Evolutionary conservation across 306 rosid genomes (phyloP).

Genomic region (Abrus precatorius): DNA sequence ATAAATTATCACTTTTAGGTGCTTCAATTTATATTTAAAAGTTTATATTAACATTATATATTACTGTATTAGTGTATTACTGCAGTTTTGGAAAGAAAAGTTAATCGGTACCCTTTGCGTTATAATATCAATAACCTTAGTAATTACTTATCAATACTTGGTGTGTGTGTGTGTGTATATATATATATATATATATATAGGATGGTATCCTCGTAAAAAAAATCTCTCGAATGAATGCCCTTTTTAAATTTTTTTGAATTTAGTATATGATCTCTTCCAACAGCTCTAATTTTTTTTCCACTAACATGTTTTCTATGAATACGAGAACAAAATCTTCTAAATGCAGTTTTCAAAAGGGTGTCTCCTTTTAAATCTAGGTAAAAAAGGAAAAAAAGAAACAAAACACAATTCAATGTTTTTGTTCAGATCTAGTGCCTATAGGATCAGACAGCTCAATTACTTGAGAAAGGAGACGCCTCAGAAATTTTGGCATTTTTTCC

Average conservation of each 20-base stretch:
- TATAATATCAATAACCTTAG: not conserved
- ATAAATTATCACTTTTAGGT: too few relatives aligned
- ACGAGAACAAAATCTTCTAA: not conserved
- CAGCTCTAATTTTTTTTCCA: not conserved
- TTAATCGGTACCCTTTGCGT: not conserved
- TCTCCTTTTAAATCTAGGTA: not conserved
- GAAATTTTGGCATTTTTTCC: conserved; percentile 23
- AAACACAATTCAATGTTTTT: not conserved
- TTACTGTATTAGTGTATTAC: too few relatives aligned
- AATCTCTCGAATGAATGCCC: not conserved
- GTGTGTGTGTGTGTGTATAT: too few relatives aligned
- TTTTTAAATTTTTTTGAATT: not conserved
- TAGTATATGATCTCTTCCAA: not conserved
- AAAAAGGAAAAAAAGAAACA: not conserved
- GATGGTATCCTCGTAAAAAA: not conserved
- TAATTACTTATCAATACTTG: not conserved
- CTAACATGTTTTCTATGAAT: not conserved
- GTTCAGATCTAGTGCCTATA: not conserved
- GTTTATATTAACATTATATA: too few relatives aligned
- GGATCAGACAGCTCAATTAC: conserved; percentile 11
- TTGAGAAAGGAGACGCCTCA: conserved; percentile 5
- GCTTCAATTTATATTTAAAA: too few relatives aligned
- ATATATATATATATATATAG: not conserved
- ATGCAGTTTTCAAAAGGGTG: not conserved
- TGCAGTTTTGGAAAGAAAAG: too few relatives aligned